Conservation (phyloP, 306 rosid genomes). For the Arachis hypogaea region DNA sequence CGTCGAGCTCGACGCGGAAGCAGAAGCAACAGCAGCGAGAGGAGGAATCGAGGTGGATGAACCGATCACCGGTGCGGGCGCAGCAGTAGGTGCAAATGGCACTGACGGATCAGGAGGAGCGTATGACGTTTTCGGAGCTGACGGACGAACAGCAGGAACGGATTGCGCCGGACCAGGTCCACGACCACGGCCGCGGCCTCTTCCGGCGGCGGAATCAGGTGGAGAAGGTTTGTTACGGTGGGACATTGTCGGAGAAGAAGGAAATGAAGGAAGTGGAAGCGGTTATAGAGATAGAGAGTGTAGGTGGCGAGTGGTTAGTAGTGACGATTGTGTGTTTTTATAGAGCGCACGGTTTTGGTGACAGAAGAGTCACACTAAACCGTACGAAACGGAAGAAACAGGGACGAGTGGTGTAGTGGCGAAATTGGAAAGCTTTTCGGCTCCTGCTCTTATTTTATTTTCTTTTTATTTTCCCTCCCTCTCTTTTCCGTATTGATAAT, state of each 20-base stretch:
- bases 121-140: not conserved
- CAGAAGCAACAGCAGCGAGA: not conserved
- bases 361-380: not conserved
- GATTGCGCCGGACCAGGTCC: not conserved
- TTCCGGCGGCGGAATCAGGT: not conserved
- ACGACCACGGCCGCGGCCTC: slow-evolving; percentile 39
- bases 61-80: not conserved
- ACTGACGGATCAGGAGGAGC: not conserved
- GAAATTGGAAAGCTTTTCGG: not conserved
- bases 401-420: not conserved
- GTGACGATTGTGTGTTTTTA: not conserved
- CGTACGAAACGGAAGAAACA: not conserved
- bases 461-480: too few relatives aligned
- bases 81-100: not conserved
- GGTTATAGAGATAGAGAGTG: not conserved
- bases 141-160: not conserved
- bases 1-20: not conserved
- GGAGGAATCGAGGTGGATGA: not conserved
- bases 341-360: not conserved
- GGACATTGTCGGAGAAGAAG: slow-evolving; percentile 3
- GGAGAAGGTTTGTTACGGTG: not conserved
- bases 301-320: not conserved
- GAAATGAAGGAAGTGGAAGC: not conserved
- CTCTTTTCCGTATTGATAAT: too few relatives aligned
- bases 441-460: too few relatives aligned